Percentiles rank a stretch among this genome's conserved stretches.
phyloP scores from a whole-genome alignment of 257 asterid species.

The Plantago ovata region DNA sequence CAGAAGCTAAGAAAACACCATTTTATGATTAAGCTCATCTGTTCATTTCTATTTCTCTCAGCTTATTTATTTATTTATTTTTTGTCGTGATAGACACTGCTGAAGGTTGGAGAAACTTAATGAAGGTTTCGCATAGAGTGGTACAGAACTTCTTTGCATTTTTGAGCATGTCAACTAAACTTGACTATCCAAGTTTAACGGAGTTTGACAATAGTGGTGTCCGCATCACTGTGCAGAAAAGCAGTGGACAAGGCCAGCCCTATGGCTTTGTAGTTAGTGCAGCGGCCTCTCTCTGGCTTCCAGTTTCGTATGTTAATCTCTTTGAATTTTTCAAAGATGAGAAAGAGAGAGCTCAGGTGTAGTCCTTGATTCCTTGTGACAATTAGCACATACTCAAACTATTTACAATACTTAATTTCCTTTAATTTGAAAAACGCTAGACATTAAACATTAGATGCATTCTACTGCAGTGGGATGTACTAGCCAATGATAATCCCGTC shows the following conservation, averaged over 20 bases:
- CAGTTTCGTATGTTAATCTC: constrained; percentile 34
- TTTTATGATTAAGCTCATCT: not conserved
- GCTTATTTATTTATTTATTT: not conserved
- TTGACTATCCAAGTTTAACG: constrained; percentile 33
- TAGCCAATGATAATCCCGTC: constrained; percentile 39
- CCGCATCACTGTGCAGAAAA: constrained; percentile 38
- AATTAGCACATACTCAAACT: not conserved
- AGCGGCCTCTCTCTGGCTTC: constrained; percentile 65
- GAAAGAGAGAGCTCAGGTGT: constrained; percentile 46
- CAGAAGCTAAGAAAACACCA: not conserved
- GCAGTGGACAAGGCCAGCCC: constrained; percentile 31
- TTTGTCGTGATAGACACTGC: constrained; percentile 35
- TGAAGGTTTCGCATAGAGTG: constrained; percentile 68
- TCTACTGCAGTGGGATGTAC: constrained; percentile 63
- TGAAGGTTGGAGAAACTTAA: constrained; percentile 43
- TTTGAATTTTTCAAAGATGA: constrained; percentile 57
- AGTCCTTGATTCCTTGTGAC: not conserved
- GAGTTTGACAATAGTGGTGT: constrained; percentile 38
- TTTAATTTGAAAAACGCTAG: not conserved
- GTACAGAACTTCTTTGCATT: constrained; percentile 44
- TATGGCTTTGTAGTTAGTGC: constrained; percentile 46
- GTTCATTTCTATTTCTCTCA: not conserved
- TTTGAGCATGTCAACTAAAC: constrained; percentile 42
- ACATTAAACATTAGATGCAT: constrained; percentile 10
- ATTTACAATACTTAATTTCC: not conserved